Percentiles rank a stretch among this genome's conserved stretches.
phyloP scores from a whole-genome alignment of 2,329 filamentous ascomycete genomes.

The Fusarium sarcochroum region DNA sequence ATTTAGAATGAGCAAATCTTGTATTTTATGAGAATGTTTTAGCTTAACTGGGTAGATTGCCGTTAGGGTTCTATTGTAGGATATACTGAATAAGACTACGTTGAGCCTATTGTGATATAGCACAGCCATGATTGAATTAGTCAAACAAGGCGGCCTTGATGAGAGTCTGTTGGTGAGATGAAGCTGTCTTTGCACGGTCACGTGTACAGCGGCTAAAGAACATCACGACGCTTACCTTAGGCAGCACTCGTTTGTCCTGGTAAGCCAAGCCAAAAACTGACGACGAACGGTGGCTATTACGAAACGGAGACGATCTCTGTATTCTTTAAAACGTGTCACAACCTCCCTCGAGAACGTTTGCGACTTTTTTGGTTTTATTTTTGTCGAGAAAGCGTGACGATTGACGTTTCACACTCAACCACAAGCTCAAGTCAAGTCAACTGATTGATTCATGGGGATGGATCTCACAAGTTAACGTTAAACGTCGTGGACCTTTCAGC shows the following conservation, averaged over 20 bases:
- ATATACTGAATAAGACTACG: not conserved
- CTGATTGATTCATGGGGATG: slow-evolving; percentile 21
- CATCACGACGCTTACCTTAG: slow-evolving; percentile 46
- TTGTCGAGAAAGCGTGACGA: slow-evolving; percentile 22
- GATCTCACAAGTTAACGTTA: slow-evolving; percentile 25
- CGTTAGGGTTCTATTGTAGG: slow-evolving; percentile 1
- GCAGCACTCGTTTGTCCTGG: slow-evolving; percentile 45
- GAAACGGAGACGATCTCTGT: slow-evolving; percentile 19
- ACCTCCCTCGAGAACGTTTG: not conserved
- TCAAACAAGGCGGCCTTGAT: not conserved
- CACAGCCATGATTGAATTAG: slow-evolving; percentile 5
- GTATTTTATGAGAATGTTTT: not conserved
- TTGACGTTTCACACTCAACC: slow-evolving; percentile 31
- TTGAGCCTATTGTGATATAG: not conserved
- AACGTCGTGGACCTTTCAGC: slow-evolving; percentile 24
- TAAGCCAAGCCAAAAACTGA: slow-evolving; percentile 42
- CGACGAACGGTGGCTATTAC: slow-evolving; percentile 29
- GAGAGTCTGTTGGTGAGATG: slow-evolving; percentile 6
- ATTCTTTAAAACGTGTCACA: slow-evolving; percentile 19
- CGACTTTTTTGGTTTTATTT: slow-evolving; percentile 9
- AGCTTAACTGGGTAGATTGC: not conserved
- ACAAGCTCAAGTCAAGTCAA: not conserved
- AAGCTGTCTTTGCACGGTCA: slow-evolving; percentile 22
- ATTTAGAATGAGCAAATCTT: not conserved
- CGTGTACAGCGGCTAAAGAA: slow-evolving; percentile 34